A percentile compares a stretch with the other conserved stretches of the same genome.
phyloP scores from a whole-genome alignment of 257 asterid genomes.

The Vinca minor region DNA sequence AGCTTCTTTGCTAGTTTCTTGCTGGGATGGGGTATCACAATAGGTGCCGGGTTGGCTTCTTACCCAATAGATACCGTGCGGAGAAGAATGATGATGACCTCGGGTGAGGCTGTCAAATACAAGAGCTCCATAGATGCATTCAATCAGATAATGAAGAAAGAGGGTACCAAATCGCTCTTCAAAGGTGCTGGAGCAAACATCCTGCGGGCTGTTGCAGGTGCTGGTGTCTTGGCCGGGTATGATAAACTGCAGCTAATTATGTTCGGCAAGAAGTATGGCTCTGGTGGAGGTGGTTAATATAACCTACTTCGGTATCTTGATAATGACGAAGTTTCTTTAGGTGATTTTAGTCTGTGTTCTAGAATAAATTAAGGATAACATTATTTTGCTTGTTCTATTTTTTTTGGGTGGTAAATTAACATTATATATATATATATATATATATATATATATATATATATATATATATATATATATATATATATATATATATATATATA shows the following conservation, averaged over 20 bases:
- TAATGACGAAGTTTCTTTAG: constrained; percentile 25
- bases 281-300: constrained; percentile 49
- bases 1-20: constrained; percentile 71
- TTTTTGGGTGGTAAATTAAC: no score
- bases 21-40: constrained; percentile 74
- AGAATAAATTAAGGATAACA: constrained; percentile 7
- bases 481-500: no score
- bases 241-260: constrained; percentile 61
- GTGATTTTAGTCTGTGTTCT: constrained; percentile 4
- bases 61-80: constrained; percentile 75
- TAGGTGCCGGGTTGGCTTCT: constrained; percentile 68
- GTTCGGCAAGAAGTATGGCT: constrained; percentile 60
- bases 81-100: constrained; percentile 88
- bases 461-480: no score
- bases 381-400: neutral
- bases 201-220: constrained; percentile 72
- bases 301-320: constrained; percentile 1
- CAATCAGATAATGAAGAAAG: constrained; percentile 50
- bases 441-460: no score
- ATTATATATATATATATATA: no score
- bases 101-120: constrained; percentile 73
- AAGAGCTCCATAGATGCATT: constrained; percentile 58
- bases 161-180: constrained; percentile 59
- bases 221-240: constrained; percentile 74
- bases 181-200: constrained; percentile 84